Conservation (phyloP, 1,284 basidiomycete species). For the Cutaneotrichosporon cutaneum region DNA sequence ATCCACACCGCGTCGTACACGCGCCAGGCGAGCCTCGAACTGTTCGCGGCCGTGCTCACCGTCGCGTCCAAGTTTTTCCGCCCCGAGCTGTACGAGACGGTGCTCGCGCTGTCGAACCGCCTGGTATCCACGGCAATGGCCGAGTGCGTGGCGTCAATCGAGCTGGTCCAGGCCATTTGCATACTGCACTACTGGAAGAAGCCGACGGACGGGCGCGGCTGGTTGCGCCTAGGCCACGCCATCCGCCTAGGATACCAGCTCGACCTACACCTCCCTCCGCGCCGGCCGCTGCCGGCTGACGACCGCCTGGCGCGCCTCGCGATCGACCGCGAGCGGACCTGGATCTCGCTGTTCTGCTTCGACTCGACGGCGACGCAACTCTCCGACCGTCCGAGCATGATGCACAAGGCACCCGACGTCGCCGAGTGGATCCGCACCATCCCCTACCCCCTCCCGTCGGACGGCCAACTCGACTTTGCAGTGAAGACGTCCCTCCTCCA, state of each 20-base stretch:
- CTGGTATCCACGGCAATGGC: conserved; percentile 21
- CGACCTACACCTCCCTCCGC: conserved; percentile 27
- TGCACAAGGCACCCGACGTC: conserved; percentile 25
- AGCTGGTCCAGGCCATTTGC: conserved; percentile 30
- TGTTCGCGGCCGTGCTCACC: conserved; percentile 27
- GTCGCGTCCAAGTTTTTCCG: conserved; percentile 28
- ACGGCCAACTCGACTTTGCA: conserved; percentile 29
- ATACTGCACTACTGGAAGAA: conserved; percentile 31
- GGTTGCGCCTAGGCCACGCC: conserved; percentile 34
- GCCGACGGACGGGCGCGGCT: conserved; percentile 23
- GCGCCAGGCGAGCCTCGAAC: conserved; percentile 18
- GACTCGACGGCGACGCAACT: conserved; percentile 28
- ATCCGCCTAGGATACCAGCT: conserved; percentile 37
- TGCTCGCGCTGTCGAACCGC: conserved; percentile 18
- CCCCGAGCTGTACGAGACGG: conserved; percentile 25
- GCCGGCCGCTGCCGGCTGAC: conserved; percentile 26
- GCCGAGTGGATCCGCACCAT: conserved; percentile 19
- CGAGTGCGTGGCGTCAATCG: conserved; percentile 22
- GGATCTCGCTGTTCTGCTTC: conserved; percentile 31
- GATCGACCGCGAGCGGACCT: conserved; percentile 31
- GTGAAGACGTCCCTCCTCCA: conserved; percentile 26
- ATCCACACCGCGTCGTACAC: conserved; percentile 26
- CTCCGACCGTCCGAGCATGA: conserved; percentile 28
- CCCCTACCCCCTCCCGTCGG: conserved; percentile 25
- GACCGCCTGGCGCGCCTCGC: conserved; percentile 27